These are phyloP conservation scores for Silene conica DNA, from an alignment of 148 eudicot genomes.

Conservation along the genomic window DNA sequence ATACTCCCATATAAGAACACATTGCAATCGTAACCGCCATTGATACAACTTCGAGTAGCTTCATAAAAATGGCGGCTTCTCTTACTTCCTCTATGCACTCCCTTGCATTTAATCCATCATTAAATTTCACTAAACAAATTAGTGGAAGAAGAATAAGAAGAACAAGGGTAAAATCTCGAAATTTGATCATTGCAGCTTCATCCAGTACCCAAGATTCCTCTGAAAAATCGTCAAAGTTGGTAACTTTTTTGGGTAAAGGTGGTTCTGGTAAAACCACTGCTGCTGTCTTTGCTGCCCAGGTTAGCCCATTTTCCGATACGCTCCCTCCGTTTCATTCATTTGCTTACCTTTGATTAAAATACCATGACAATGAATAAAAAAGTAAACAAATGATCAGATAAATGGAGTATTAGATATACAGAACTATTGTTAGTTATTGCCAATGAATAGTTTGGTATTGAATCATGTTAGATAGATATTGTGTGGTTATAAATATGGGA, in stretches of 20 bases:
- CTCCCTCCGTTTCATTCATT: too few relatives aligned
- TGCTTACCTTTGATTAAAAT: too few relatives aligned
- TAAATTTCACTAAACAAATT: background rate
- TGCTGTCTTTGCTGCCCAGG: slow-evolving; percentile 92
- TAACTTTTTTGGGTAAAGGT: slow-evolving; percentile 89
- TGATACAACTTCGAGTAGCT: background rate
- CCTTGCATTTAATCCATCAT: background rate
- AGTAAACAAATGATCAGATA: too few relatives aligned
- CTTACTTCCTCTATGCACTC: slow-evolving; percentile 9
- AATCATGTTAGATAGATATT: too few relatives aligned
- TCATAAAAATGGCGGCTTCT: slow-evolving; percentile 17
- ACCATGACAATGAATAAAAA: too few relatives aligned
- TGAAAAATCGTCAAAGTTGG: slow-evolving; percentile 50
- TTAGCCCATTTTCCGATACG: slow-evolving; percentile 11
- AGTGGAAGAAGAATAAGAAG: slow-evolving; percentile 6
- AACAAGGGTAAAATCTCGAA: slow-evolving; percentile 8
- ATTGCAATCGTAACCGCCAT: background rate
- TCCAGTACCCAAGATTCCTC: slow-evolving; percentile 1
- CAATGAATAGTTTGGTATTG: too few relatives aligned
- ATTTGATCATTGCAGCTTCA: slow-evolving; percentile 18
- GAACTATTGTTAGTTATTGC: too few relatives aligned
- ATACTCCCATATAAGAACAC: background rate
- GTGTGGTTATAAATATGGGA: too few relatives aligned
- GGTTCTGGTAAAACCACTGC: slow-evolving; percentile 94
- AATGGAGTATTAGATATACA: too few relatives aligned